These are phyloP conservation scores for Monosporascus sp. DNA, from an alignment of 2,329 filamentous ascomycete genomes.

Conservation along the genomic window DNA sequence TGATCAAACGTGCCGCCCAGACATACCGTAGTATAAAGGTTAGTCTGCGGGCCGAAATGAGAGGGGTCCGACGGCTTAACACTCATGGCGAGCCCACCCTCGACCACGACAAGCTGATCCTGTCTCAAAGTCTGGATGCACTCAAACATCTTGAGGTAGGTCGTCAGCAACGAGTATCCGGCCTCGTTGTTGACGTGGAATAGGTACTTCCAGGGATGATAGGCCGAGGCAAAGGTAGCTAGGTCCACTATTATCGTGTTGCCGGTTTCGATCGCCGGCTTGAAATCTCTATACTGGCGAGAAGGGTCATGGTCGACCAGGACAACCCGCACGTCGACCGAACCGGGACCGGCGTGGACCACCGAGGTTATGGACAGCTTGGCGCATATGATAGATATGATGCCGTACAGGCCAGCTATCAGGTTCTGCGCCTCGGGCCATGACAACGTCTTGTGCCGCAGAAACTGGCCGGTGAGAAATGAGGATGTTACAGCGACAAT, in stretches of 20 bases:
- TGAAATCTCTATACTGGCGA: conserved; percentile 28
- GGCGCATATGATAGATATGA: conserved; percentile 69
- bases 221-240: conserved; percentile 45
- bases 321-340: conserved; percentile 71
- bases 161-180: conserved; percentile 53
- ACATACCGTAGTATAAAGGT: conserved; percentile 59
- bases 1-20: conserved; percentile 96
- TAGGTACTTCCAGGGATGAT: conserved; percentile 58
- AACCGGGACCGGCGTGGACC: conserved; percentile 54
- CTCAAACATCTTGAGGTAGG: conserved; percentile 45
- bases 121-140: conserved; percentile 41
- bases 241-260: conserved; percentile 46
- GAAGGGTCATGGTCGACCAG: conserved; percentile 59
- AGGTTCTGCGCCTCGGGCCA: conserved; percentile 71
- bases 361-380: conserved; percentile 56
- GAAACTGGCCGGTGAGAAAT: conserved; percentile 49
- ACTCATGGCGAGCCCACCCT: conserved; percentile 47
- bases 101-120: conserved; percentile 46
- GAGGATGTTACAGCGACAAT: conserved; percentile 58
- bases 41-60: conserved; percentile 16
- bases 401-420: conserved; percentile 71
- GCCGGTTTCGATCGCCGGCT: conserved; percentile 36
- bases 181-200: conserved; percentile 63
- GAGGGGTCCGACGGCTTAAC: conserved; percentile 15
- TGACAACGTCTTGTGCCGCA: conserved; percentile 47